phyloP scores from a whole-genome alignment of 805 yeast species.

The Ogataea methylovora region DNA sequence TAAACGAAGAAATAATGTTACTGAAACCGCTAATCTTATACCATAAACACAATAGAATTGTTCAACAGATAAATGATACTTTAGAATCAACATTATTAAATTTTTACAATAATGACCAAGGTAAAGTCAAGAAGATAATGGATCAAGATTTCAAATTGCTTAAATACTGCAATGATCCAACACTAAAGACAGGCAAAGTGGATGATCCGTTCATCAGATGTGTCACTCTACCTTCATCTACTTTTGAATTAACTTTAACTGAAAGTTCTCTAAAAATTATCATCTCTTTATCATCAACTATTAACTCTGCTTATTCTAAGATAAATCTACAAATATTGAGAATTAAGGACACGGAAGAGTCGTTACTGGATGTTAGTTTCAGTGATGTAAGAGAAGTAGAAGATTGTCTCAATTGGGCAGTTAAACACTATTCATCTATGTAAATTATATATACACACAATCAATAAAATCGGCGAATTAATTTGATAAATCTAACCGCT shows the following conservation, averaged over 20 bases:
- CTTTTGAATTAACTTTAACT: slow-evolving; percentile 6
- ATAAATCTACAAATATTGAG: too few relatives aligned
- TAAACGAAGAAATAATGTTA: slow-evolving; percentile 28
- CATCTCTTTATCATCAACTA: slow-evolving; percentile 8
- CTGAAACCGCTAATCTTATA: slow-evolving; percentile 54
- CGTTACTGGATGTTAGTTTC: slow-evolving; percentile 37
- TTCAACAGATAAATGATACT: slow-evolving; percentile 26
- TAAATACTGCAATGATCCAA: slow-evolving; percentile 14
- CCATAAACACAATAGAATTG: slow-evolving; percentile 42
- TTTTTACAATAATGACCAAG: slow-evolving; percentile 11
- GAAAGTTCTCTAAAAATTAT: slow-evolving; percentile 9
- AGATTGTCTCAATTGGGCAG: slow-evolving; percentile 51
- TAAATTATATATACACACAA: too few relatives aligned
- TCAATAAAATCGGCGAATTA: too few relatives aligned
- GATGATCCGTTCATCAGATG: slow-evolving; percentile 15
- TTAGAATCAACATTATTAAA: slow-evolving; percentile 10
- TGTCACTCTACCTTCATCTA: slow-evolving; percentile 15
- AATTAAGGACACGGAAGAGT: neutral
- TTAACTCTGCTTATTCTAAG: neutral
- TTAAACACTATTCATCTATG: slow-evolving; percentile 17
- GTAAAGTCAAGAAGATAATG: slow-evolving; percentile 8
- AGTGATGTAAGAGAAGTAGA: slow-evolving; percentile 45
- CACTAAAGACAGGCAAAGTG: neutral
- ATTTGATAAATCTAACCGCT: too few relatives aligned
- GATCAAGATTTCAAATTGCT: slow-evolving; percentile 7